A percentile compares a stretch with the other conserved stretches of the same genome.
Evolutionary conservation across 805 yeast genomes (phyloP).

Genomic region (Vanderwaltozyma tropicalis): DNA sequence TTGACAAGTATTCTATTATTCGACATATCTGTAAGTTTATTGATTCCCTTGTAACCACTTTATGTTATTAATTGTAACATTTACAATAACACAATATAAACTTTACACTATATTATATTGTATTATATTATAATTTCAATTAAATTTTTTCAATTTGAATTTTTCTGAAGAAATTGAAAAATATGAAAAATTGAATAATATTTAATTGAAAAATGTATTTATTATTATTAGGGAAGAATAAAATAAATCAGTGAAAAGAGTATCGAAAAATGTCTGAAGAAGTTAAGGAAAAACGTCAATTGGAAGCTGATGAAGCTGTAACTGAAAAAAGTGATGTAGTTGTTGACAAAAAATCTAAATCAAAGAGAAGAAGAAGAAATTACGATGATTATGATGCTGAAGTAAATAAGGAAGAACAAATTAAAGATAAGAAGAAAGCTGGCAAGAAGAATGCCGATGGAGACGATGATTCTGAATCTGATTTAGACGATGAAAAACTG

Average conservation of each 20-base stretch:
- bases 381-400: slow-evolving; percentile 54
- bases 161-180: no score
- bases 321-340: background rate
- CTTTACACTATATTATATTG: no score
- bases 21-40: no score
- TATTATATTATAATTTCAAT: no score
- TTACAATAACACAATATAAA: no score
- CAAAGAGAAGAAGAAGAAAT: slow-evolving; percentile 35
- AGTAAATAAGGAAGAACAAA: slow-evolving; percentile 45
- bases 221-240: no score
- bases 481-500: slow-evolving; percentile 43
- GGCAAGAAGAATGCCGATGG: slow-evolving; percentile 26
- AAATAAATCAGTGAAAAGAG: no score
- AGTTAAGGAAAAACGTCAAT: slow-evolving; percentile 12
- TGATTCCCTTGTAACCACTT: no score
- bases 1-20: slow-evolving; percentile 10
- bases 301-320: slow-evolving; percentile 8
- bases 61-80: no score
- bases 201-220: no score
- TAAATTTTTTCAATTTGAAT: no score
- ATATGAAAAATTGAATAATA: no score
- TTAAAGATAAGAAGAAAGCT: slow-evolving; percentile 25
- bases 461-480: slow-evolving; percentile 36
- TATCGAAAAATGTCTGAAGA: slow-evolving; percentile 21
- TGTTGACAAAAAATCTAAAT: slow-evolving; percentile 3